Base-by-base conservation (phyloP, 1,139 yeast species). In the Candida buenavistaensis region DNA sequence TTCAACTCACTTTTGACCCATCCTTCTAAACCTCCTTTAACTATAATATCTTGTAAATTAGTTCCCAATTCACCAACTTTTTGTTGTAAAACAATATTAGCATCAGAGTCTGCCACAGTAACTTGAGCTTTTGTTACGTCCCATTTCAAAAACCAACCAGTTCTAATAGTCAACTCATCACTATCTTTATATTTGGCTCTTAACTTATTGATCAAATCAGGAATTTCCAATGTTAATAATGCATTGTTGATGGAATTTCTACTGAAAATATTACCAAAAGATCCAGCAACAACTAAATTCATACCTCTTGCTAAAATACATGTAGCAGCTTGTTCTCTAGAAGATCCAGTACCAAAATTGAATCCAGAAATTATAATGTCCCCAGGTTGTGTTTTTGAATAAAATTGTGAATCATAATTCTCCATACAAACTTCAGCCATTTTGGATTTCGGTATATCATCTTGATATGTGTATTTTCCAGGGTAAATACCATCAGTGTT, bases 361-460 rank as follows among this genome's bases (percentile, higher is more conserved):
- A 69, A 94, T 14, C 99, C 99, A 38, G 92, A 80, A 35, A 92
- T 78, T 38, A 92, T 78, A 46, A 92, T 89, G 59, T 92, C 99
- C 37, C 95, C 88, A 6, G 95, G 76, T 46, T 80, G 72, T 26
- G 95, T 87, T 69, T 88, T 89, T 32, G 64, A 46, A 37, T 83
- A 80, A 61, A 92, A 92, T 47, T 90, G 95, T 13, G 86, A 60
- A 61, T 92, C 99, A 62, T 94, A 92, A 67, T 92, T 92, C 64
- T 92, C 98, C 99, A 92, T 94, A 68, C 98, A 94, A 33, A 92
- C 98, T 62, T 90, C 84, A 23, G 98, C 97, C 99, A 92, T 92
- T 60, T 84, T 86, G 50, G 87, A 95, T 52, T 84, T 76, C 29
- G 97, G 76, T 33, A 92, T 92, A 57, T 92, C 97, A 59, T 92